Evolutionary conservation across 2,329 filamentous ascomycete genomes (phyloP), one percentile per base, ranked within the genome.

Genomic region (Aspergillus proliferans): DNA sequence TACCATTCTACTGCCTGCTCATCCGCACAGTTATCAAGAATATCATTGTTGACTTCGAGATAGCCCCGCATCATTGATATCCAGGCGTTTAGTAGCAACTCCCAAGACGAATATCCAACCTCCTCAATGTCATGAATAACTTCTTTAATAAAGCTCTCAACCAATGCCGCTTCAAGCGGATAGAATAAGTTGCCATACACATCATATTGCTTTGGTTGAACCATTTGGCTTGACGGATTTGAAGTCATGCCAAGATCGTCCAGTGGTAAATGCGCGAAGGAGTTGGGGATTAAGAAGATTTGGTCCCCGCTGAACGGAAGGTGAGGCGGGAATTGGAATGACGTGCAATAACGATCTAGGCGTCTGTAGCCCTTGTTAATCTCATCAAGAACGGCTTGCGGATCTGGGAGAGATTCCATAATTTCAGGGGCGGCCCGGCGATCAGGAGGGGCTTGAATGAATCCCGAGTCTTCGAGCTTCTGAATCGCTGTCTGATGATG

Each of bases 21-120:
- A 58, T 63, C 55, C 12, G 8, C n/a, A 53, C 56, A 60, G 43
- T 53, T 12, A 57, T 62, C 58, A 12, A 62, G 53, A 40, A 55
- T 46, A 47, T 59, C 52, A 28, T 61, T 61, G 36, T 62, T 42
- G 33, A 62, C 55, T 33, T 59, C 58, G 24, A 63, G 50, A 43
- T 63, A 61, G 38, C 50, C 54, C 46, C 39, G 44, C 55, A 62
- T 62, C 51, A 58, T 15, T 28, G 56, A 53, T 45, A 60, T 19
- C 56, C 54, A 62, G n/a, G 50, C 43, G n/a, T 34, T 51, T 36
- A 60, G 47, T 51, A 26, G 36, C 45, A 49, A 43, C 4, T 48
- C 48, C 59, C 57, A 63, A 3, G 47, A 18, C 40, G 60, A 57
- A 49, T 46, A 54, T 24, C 45, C 46, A 9, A 33, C 4, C 1